Evolutionary conservation across 2,329 filamentous ascomycete genomes (phyloP).

Genomic region (Paraphaeosphaeria sporulosa): DNA sequence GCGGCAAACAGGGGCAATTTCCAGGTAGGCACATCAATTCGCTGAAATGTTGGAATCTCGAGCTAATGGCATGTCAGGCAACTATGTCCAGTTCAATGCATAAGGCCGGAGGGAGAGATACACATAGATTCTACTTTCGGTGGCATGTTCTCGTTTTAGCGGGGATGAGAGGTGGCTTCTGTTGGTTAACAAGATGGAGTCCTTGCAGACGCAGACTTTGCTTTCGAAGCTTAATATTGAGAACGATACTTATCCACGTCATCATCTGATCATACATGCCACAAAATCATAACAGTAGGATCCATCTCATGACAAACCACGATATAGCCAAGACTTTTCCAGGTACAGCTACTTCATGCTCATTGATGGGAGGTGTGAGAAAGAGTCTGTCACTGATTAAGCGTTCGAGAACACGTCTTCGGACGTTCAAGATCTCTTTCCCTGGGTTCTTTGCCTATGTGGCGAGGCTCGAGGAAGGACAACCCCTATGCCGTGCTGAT

Average conservation of each 20-base stretch:
- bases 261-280: too few relatives aligned
- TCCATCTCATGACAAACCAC: too few relatives aligned
- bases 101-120: not conserved
- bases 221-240: not conserved
- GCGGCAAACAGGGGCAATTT: slow-evolving; percentile 87
- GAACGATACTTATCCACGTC: not conserved
- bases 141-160: slow-evolving; percentile 1
- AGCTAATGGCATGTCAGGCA: not conserved
- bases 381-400: too few relatives aligned
- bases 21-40: slow-evolving; percentile 72
- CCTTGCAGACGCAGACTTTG: not conserved
- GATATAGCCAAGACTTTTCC: too few relatives aligned
- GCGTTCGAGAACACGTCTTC: too few relatives aligned
- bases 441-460: too few relatives aligned
- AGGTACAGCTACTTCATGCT: too few relatives aligned
- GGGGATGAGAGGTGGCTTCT: not conserved
- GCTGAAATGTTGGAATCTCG: not conserved
- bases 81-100: slow-evolving; percentile 1
- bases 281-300: too few relatives aligned
- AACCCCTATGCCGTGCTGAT: too few relatives aligned
- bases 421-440: too few relatives aligned
- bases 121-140: slow-evolving; percentile 2
- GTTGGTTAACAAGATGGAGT: not conserved
- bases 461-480: too few relatives aligned
- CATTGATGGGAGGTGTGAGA: too few relatives aligned